These are phyloP conservation scores for Strobilomyces dryophilus DNA, from an alignment of 768 basidiomycete genomes.

Conservation along the genomic window DNA sequence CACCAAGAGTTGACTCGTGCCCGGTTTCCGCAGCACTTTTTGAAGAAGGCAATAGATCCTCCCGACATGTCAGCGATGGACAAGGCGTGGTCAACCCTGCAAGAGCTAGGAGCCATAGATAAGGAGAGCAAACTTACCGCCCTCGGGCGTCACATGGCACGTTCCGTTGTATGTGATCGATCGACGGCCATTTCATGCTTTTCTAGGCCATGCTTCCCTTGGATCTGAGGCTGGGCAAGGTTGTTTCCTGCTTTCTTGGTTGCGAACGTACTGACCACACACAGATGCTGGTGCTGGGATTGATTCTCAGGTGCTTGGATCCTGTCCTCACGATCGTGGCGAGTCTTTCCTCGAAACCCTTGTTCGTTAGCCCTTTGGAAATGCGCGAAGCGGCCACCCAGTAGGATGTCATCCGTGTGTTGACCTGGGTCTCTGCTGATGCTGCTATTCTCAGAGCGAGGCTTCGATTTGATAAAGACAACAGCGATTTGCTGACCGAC, in stretches of 20 bases:
- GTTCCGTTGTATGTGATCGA: conserved; percentile 6
- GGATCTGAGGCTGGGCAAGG: conserved; percentile 85
- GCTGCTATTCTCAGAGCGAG: conserved; percentile 52
- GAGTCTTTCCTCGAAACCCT: conserved; percentile 78
- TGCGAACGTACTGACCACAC: conserved; percentile 1
- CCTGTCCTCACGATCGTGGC: conserved; percentile 82
- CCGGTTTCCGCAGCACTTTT: conserved; percentile 44
- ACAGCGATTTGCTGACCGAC: conserved; percentile 86
- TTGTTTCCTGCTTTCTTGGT: conserved; percentile 18
- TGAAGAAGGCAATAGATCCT: conserved; percentile 78
- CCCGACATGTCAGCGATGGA: conserved; percentile 75
- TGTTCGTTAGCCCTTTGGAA: conserved; percentile 80
- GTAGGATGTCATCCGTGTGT: conserved; percentile 37
- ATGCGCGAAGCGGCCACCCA: conserved; percentile 74
- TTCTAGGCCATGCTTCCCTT: conserved; percentile 76
- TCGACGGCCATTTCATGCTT: neutral
- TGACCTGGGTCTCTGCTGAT: neutral
- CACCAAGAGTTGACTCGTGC: neutral
- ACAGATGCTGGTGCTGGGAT: conserved; percentile 83
- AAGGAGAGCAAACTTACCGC: conserved; percentile 65
- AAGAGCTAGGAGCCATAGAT: conserved; percentile 76
- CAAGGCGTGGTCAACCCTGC: conserved; percentile 65
- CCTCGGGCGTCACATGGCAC: conserved; percentile 74
- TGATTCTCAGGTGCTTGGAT: conserved; percentile 78
- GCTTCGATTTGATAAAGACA: conserved; percentile 58